Conservation (phyloP, 257 asterid species). For the Craterostigma plantagineum region DNA sequence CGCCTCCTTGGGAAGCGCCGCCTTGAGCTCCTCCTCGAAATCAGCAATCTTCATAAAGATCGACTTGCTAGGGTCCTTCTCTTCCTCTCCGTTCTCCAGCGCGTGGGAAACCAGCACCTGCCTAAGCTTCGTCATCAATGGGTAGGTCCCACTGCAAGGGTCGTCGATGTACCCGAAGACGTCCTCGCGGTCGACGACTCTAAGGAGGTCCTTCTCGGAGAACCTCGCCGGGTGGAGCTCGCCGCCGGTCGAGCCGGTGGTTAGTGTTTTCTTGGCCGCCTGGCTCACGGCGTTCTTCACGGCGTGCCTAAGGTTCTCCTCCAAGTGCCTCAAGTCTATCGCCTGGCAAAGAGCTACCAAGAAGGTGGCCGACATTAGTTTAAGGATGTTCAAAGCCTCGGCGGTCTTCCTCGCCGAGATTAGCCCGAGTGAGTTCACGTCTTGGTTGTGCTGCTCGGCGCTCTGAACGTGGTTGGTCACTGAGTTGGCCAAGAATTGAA, state of each 20-base stretch:
- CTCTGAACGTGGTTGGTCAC: slow-evolving; percentile 28
- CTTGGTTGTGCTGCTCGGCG: slow-evolving; percentile 26
- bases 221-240: slow-evolving; percentile 22
- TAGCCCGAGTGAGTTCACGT: slow-evolving; percentile 27
- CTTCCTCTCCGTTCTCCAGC: slow-evolving; percentile 9
- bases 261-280: slow-evolving; percentile 16
- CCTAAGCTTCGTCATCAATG: slow-evolving; percentile 23
- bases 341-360: slow-evolving; percentile 29
- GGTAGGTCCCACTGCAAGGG: slow-evolving; percentile 17
- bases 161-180: slow-evolving; percentile 22
- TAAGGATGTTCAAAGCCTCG: slow-evolving; percentile 20
- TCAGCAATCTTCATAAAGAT: slow-evolving; percentile 18
- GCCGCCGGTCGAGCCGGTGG: slow-evolving; percentile 5
- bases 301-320: slow-evolving; percentile 15
- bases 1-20: slow-evolving; percentile 20
- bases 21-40: slow-evolving; percentile 20
- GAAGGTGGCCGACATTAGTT: slow-evolving; percentile 26
- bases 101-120: slow-evolving; percentile 24
- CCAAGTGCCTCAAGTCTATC: slow-evolving; percentile 20
- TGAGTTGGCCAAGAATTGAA: slow-evolving; percentile 24
- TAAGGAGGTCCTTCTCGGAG: slow-evolving; percentile 20
- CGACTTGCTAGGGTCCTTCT: slow-evolving; percentile 10
- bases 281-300: slow-evolving; percentile 18
- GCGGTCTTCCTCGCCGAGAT: slow-evolving; percentile 24
- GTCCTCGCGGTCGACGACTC: slow-evolving; percentile 18